Conservation (phyloP, 306 rosid species). For the Begonia loranthoides region DNA sequence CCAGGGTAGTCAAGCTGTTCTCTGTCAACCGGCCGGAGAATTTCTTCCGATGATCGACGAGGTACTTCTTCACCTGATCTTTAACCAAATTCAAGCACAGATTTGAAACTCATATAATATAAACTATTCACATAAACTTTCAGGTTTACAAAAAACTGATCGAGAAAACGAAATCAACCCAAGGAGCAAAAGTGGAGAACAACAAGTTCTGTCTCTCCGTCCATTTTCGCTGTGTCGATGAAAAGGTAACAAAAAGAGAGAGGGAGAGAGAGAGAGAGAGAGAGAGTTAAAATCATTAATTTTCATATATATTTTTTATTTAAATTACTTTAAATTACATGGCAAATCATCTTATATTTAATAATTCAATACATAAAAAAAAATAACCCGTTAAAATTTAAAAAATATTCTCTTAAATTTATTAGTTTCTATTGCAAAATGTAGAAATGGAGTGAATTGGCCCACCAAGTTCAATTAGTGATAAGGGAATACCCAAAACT, state of each 20-base stretch:
- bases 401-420: not conserved
- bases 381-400: no score
- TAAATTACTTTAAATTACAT: no score
- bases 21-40: slow-evolving; percentile 77
- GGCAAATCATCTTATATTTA: no score
- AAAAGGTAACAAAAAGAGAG: slow-evolving; percentile 34
- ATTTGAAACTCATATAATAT: no score
- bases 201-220: slow-evolving; percentile 79
- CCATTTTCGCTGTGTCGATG: slow-evolving; percentile 88
- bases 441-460: slow-evolving; percentile 81
- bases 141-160: slow-evolving; percentile 49
- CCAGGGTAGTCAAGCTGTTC: slow-evolving; percentile 48
- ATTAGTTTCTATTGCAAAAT: no score
- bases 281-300: no score
- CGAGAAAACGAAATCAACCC: slow-evolving; percentile 54
- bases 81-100: no score
- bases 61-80: slow-evolving; percentile 14
- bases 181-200: slow-evolving; percentile 76
- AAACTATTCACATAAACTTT: not conserved
- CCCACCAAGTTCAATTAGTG: slow-evolving; percentile 64
- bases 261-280: no score
- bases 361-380: no score
- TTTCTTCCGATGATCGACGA: slow-evolving; percentile 85
- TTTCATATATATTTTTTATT: no score
- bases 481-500: slow-evolving; percentile 70